Conservation (phyloP, 176 grass and related monocot genomes). For the Guadua angustifolia region DNA sequence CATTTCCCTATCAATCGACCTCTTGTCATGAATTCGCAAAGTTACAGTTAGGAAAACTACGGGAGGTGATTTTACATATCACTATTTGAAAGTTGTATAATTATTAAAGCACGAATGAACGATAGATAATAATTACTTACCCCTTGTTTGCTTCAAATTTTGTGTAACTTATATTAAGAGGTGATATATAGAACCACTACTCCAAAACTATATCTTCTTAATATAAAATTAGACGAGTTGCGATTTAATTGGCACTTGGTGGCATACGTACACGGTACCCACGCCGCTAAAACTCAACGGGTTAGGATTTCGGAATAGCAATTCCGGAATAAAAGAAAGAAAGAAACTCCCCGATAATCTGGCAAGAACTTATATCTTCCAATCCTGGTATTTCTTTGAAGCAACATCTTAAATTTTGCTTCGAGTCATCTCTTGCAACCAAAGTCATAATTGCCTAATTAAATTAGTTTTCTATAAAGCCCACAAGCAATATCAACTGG, state of each 20-base stretch:
- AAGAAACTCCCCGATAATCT: not conserved
- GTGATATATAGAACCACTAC: too few species aligned
- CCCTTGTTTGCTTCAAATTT: too few species aligned
- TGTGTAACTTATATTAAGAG: too few species aligned
- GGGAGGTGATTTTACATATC: too few species aligned
- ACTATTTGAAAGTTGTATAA: too few species aligned
- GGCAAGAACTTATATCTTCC: not conserved
- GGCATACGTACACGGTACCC: too few species aligned
- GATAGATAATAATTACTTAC: too few species aligned
- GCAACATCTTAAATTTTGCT: not conserved
- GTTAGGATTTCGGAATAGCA: not conserved
- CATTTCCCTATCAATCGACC: not conserved
- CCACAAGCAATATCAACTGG: conserved; percentile 40
- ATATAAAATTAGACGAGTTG: not conserved
- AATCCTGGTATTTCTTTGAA: conserved; percentile 15
- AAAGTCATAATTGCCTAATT: conserved; percentile 32
- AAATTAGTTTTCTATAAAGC: conserved; percentile 31
- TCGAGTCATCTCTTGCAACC: conserved; percentile 16
- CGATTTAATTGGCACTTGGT: not conserved
- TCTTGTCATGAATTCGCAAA: not conserved
- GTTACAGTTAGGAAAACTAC: not conserved
- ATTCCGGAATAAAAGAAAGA: too few species aligned
- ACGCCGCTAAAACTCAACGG: not conserved
- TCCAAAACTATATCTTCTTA: not conserved
- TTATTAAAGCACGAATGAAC: too few species aligned